Evolutionary conservation across 345 rosid species (phyloP).

Genomic region (Syzygium jambos): DNA sequence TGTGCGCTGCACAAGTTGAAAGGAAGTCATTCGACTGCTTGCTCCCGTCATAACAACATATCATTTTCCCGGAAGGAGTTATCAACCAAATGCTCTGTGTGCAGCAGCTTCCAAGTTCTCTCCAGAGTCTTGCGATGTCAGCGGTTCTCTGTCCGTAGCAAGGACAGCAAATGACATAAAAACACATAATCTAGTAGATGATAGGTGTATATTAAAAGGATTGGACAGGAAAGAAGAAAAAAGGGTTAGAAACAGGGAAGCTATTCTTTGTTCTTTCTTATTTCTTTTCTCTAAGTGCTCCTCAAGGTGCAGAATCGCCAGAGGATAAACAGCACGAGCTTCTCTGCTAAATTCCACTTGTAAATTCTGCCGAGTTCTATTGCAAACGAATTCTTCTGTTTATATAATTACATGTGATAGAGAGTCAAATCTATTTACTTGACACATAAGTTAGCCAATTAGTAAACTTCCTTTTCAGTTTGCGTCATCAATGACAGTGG

Average conservation of each 20-base stretch:
- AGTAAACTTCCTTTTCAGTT: neutral
- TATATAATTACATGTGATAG: neutral
- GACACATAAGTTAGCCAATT: neutral
- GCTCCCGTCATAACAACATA: neutral
- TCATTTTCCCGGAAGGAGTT: neutral
- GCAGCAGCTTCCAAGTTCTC: neutral
- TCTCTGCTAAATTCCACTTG: neutral
- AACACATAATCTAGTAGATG: neutral
- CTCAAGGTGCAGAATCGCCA: neutral
- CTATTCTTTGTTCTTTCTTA: neutral
- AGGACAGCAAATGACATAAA: neutral
- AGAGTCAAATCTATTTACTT: neutral
- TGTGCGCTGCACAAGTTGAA: slow-evolving; percentile 5
- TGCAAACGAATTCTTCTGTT: neutral
- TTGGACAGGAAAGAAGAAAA: neutral
- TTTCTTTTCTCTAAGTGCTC: neutral
- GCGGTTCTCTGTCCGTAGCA: neutral
- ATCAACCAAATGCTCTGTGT: neutral
- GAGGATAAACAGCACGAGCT: neutral
- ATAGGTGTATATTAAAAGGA: neutral
- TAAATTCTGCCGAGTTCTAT: neutral
- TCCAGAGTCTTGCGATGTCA: neutral
- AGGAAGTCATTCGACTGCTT: neutral
- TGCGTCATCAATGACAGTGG: neutral
- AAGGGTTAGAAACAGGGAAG: neutral